Conservation (phyloP, 2,329 filamentous ascomycete genomes). For the Pezicula rhizophila region DNA sequence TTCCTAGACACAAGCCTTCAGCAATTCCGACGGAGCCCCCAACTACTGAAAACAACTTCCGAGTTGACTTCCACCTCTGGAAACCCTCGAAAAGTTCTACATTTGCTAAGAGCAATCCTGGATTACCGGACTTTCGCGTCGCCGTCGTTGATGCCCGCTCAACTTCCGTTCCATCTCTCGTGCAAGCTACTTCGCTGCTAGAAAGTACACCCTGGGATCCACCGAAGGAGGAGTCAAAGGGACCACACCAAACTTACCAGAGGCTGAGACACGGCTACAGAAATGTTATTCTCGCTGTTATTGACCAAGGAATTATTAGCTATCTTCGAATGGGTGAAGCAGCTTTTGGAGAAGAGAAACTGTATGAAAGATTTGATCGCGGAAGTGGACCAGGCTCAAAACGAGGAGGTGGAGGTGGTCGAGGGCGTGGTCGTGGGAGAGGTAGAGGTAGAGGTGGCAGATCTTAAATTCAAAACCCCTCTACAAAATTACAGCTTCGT, state of each 20-base stretch:
- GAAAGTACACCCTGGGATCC: constrained; percentile 67
- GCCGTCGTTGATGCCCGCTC: constrained; percentile 73
- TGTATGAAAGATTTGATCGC: constrained; percentile 55
- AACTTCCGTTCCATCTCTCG: constrained; percentile 64
- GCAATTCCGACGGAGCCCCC: constrained; percentile 24
- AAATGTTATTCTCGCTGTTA: constrained; percentile 79
- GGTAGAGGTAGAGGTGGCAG: constrained; percentile 20
- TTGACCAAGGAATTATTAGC: constrained; percentile 85
- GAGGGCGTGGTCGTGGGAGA: constrained; percentile 25
- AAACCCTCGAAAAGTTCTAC: constrained; percentile 54
- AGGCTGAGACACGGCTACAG: constrained; percentile 78
- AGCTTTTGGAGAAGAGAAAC: constrained; percentile 68
- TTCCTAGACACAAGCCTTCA: constrained; percentile 63
- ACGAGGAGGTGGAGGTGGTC: constrained; percentile 31
- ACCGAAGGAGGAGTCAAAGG: constrained; percentile 34
- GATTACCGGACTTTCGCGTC: constrained; percentile 75
- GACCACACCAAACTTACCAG: constrained; percentile 57
- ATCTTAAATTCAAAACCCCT: too few relatives aligned
- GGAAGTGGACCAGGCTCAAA: constrained; percentile 34
- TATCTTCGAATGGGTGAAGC: constrained; percentile 78
- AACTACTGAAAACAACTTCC: constrained; percentile 48
- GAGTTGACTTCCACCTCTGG: constrained; percentile 76
- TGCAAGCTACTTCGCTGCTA: constrained; percentile 65
- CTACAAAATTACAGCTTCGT: too few relatives aligned
- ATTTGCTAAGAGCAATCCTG: constrained; percentile 76